phyloP scores from a whole-genome alignment of 805 yeast genomes.

The Starmerella bombi region DNA sequence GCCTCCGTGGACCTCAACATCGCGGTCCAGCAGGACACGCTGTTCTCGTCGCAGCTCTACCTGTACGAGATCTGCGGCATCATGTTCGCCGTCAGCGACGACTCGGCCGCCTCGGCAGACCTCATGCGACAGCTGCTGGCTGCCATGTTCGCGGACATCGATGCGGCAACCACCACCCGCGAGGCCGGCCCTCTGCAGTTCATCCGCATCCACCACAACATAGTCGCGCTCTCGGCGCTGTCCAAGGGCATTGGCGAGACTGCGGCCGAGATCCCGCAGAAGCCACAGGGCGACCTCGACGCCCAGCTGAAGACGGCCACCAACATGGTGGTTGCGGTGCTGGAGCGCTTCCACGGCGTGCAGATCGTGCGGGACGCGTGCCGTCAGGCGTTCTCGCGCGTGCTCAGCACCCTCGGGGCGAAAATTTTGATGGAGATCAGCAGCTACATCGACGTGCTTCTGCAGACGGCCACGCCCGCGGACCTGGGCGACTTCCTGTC shows the following conservation, averaged over 20 bases:
- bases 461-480: conserved; percentile 44
- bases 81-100: conserved; percentile 45
- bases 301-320: conserved; percentile 54
- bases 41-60: conserved; percentile 66
- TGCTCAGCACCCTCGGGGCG: conserved; percentile 58
- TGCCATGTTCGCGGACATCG: conserved; percentile 15
- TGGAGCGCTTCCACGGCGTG: conserved; percentile 56
- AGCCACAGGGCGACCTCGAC: conserved; percentile 25
- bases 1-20: conserved; percentile 12
- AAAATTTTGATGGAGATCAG: conserved; percentile 41
- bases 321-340: conserved; percentile 68
- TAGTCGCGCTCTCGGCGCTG: conserved; percentile 82
- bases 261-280: conserved; percentile 9
- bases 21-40: conserved; percentile 33
- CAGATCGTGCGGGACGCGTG: conserved; percentile 73
- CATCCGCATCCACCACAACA: conserved; percentile 69
- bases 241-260: conserved; percentile 66
- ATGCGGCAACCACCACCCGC: conserved; percentile 27
- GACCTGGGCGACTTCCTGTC: conserved; percentile 74
- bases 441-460: conserved; percentile 55
- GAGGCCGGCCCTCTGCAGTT: conserved; percentile 7
- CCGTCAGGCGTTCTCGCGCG: conserved; percentile 74
- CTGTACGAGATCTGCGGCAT: conserved; percentile 79
- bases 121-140: conserved; percentile 16
- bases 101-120: conserved; percentile 22